Evolutionary conservation across 345 rosid genomes (phyloP).

Genomic region (Cochlearia excelsa): DNA sequence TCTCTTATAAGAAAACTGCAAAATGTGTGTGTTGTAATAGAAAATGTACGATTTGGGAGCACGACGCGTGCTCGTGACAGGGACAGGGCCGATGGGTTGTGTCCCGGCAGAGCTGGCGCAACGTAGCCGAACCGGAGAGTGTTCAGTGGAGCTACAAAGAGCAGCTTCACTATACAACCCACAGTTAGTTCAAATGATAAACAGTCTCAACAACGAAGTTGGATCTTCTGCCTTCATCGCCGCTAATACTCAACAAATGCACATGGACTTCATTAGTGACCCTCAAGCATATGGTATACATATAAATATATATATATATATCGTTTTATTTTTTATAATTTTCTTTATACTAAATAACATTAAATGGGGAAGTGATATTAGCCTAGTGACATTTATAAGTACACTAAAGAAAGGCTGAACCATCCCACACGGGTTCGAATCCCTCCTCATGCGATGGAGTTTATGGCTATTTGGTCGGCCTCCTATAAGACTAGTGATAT

Average conservation of each 20-base stretch:
- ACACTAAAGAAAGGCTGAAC: no score
- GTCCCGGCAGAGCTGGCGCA: constrained; percentile 73
- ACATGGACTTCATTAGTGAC: constrained; percentile 54
- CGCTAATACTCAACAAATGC: constrained; percentile 52
- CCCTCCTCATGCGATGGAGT: no score
- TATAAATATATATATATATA: no score
- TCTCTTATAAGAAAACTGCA: constrained; percentile 1
- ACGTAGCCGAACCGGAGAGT: constrained; percentile 62
- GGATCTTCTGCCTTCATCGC: constrained; percentile 55
- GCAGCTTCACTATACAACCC: constrained; percentile 72
- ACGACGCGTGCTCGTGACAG: constrained; percentile 69
- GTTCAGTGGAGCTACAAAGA: constrained; percentile 56
- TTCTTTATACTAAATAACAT: neutral
- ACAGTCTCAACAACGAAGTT: constrained; percentile 46
- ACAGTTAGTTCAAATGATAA: constrained; percentile 56
- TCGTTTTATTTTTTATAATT: neutral
- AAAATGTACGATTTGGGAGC: constrained; percentile 66
- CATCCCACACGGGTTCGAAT: no score
- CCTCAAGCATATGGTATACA: constrained; percentile 75
- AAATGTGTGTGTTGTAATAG: constrained; percentile 34
- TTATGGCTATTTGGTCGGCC: no score
- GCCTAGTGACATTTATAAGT: no score
- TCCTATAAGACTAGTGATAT: no score
- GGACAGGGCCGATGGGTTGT: constrained; percentile 82
- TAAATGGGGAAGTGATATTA: no score